phyloP scores from a whole-genome alignment of 2,329 filamentous ascomycete species.

The Scytalidium lignicola region DNA sequence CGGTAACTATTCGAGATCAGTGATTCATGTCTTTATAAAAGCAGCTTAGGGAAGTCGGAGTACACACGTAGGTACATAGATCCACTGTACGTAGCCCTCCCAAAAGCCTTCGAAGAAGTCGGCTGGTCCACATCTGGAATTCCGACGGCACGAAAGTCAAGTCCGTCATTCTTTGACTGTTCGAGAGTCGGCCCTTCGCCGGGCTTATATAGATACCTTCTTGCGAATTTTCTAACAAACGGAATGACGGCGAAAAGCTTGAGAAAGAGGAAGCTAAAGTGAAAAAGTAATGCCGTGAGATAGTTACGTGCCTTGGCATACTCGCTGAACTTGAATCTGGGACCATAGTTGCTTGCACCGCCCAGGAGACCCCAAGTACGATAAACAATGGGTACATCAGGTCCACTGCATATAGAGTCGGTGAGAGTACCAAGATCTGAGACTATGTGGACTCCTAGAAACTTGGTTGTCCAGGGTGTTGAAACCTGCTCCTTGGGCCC shows the following conservation, averaged over 20 bases:
- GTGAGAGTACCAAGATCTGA: conserved; percentile 51
- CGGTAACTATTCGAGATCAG: conserved; percentile 50
- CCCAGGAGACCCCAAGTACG: conserved; percentile 57
- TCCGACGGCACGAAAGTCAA: conserved; percentile 61
- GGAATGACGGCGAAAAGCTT: conserved; percentile 32
- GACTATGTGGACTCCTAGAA: conserved; percentile 45
- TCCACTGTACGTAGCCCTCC: conserved; percentile 51
- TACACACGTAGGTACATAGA: conserved; percentile 60
- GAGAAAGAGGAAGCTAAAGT: conserved; percentile 42
- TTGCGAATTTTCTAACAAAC: conserved; percentile 36
- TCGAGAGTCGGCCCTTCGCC: conserved; percentile 51
- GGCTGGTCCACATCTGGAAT: conserved; percentile 47
- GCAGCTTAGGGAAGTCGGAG: not conserved
- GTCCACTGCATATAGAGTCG: conserved; percentile 42
- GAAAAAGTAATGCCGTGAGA: conserved; percentile 43
- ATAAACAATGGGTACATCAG: conserved; percentile 52
- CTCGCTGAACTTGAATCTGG: conserved; percentile 55
- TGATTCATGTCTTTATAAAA: not conserved
- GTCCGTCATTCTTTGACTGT: conserved; percentile 48
- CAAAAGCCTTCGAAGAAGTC: conserved; percentile 38
- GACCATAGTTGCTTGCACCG: conserved; percentile 48
- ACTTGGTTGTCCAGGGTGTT: conserved; percentile 35
- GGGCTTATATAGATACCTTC: conserved; percentile 43
- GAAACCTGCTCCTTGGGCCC: conserved; percentile 23
- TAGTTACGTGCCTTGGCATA: conserved; percentile 46